A percentile compares a stretch with the other conserved stretches of the same genome.
These are phyloP conservation scores for Colletotrichum camelliae DNA, from an alignment of 2,329 filamentous ascomycete genomes.

Conservation along the genomic window DNA sequence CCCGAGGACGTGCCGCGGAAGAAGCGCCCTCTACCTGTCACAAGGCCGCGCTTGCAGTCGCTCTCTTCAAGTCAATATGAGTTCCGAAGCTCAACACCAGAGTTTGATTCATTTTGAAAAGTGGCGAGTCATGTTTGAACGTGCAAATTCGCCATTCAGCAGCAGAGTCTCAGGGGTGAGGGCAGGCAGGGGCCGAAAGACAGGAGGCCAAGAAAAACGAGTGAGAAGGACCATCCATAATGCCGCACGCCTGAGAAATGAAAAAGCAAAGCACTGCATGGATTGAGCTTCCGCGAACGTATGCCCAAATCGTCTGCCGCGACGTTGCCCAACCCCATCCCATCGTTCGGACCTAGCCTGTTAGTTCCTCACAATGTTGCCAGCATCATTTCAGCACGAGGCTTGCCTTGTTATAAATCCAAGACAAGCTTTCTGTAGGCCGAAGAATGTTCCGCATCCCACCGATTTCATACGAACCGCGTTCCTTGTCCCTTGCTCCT, in stretches of 20 bases:
- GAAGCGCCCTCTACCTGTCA: not conserved
- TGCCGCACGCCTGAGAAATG: not conserved
- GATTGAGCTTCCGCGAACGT: not conserved
- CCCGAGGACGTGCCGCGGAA: not conserved
- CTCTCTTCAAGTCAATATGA: not conserved
- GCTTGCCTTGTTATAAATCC: not conserved
- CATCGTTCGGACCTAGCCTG: not conserved
- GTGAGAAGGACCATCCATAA: not conserved
- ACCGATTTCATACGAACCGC: not conserved
- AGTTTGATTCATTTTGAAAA: not conserved
- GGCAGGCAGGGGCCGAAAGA: too few species aligned
- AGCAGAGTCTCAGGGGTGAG: too few species aligned
- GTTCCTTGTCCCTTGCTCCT: not conserved
- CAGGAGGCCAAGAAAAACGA: not conserved
- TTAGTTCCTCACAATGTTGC: not conserved
- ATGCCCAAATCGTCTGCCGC: not conserved
- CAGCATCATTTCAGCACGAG: not conserved
- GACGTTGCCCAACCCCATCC: not conserved
- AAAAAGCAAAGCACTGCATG: not conserved
- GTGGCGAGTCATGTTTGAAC: not conserved
- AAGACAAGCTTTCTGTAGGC: not conserved
- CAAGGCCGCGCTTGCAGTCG: not conserved
- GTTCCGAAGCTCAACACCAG: not conserved
- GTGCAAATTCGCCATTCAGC: not conserved
- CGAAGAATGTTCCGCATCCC: not conserved